phyloP scores from a whole-genome alignment of 2,329 filamentous ascomycete species.

The Westerdykella ornata region DNA sequence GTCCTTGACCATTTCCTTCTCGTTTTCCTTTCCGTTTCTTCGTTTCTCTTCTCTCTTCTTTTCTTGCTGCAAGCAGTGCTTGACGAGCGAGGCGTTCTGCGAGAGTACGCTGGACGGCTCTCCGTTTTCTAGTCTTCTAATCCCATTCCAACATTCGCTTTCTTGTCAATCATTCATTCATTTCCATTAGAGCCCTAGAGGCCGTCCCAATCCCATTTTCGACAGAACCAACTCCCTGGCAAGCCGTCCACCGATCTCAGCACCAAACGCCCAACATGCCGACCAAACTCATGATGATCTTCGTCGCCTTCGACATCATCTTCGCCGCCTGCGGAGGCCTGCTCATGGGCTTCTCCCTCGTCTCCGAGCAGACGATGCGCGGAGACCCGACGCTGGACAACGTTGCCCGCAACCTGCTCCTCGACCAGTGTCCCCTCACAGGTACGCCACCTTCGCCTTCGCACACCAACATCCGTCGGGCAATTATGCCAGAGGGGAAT shows the following conservation, averaged over 20 bases:
- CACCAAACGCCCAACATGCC: slow-evolving; percentile 36
- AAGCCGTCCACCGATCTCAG: not conserved
- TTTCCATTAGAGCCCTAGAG: too few relatives aligned
- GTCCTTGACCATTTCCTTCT: slow-evolving; percentile 21
- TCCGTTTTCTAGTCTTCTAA: slow-evolving; percentile 26
- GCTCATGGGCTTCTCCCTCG: slow-evolving; percentile 49
- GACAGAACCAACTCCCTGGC: not conserved
- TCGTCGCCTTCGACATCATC: slow-evolving; percentile 46
- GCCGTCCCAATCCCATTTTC: not conserved
- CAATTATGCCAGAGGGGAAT: not conserved
- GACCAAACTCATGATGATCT: slow-evolving; percentile 50
- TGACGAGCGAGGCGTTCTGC: slow-evolving; percentile 23
- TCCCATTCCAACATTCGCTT: not conserved
- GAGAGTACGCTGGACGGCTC: slow-evolving; percentile 37
- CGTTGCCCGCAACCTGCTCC: slow-evolving; percentile 48
- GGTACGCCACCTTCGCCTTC: slow-evolving; percentile 36
- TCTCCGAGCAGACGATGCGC: slow-evolving; percentile 41
- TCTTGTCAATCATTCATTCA: not conserved
- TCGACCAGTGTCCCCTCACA: slow-evolving; percentile 48
- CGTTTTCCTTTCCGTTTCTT: slow-evolving; percentile 27
- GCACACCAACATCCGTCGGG: too few relatives aligned
- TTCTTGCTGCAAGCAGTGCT: not conserved
- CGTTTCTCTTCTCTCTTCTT: slow-evolving; percentile 14
- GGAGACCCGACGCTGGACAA: slow-evolving; percentile 42
- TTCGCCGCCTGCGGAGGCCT: slow-evolving; percentile 49